Base-by-base conservation (phyloP, 805 yeast species). In the Nakazawaea populi region DNA sequence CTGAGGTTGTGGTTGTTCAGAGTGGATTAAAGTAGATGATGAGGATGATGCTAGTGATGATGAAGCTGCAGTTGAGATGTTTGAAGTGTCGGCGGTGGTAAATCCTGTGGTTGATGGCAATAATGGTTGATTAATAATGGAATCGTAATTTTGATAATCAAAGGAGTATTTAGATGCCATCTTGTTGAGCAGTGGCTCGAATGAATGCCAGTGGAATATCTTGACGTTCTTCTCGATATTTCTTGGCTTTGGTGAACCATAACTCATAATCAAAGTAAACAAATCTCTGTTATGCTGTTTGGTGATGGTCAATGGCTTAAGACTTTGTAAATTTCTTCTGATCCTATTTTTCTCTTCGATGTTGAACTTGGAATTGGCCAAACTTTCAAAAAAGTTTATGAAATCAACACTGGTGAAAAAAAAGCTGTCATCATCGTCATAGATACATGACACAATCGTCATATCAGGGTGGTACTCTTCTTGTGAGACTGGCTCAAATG, bases 271-370 rank as follows among this genome's bases (percentile, higher is more conserved):
- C 46, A 75, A 56, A 60, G 68, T 61, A 60, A 76, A 77, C 47
- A 76, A 71, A 30, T 61, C 58, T 42, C 64, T 65, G 40, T 44
- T 61, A 42, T 70, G 69, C 4, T 74, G 63, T 54, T 83, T 76
- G 18, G 82, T 73, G 11, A 84, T 73, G 0, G 89, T 84, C 42
- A 69, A 61, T 2, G 89, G 88, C 56, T 77, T 77, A 55, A 82
- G 72, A 14, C 79, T 79, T 58, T 84, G 89, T 47, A 84, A 68
- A 56, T 84, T 84, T 49, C 89, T 70, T 49, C 89, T 70, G 31
- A 83, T 81, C 48, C 89, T 69, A 63, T 84, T 84, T 64, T 84
- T 84, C 62, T 84, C 89, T 58, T 83, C 87, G 24, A 83, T 80
- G 5, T 78, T 71, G 61, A 84, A 83, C 55, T 75, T 76, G 48